Base-by-base conservation (phyloP, 768 basidiomycete genomes). In the Auriculariales sp. region DNA sequence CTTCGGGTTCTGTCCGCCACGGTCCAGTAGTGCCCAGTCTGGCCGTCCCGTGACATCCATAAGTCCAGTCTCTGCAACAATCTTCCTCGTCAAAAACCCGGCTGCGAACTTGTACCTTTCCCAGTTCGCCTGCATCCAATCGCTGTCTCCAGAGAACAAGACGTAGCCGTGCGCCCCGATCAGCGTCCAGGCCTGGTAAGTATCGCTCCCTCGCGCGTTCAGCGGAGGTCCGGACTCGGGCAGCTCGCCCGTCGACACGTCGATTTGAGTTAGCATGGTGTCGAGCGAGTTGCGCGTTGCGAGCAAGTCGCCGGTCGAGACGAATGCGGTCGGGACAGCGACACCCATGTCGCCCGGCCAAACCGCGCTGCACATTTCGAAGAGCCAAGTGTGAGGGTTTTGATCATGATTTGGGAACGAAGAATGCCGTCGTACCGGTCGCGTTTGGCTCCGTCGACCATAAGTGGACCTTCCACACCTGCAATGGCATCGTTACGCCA, bases 171-270 rank as follows among this genome's bases (percentile, higher is more conserved):
- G 55, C 49, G 58, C 71, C n/a, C 77, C 77, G 52, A 79, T 73
- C 24, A 79, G 63, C 15, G 77, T 78, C 76, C 76, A 78, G 19
- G 67, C 68, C 57, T 78, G 75, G 53, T 79, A 79, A 0, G 77
- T 78, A 54, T 74, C 73, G 2, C 51, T 19, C 22, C 39, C 39
- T 7, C 19, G 19, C 7, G 19, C 39, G 9, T 19, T 19, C 9
- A 44, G 22, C 22, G 39, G 39, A 11, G 39, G 39, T 9, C 39
- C 39, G 19, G 27, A 12, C 22, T 24, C 22, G 14, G 75, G 75
- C 0, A 78, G 64, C 0, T 75, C 75, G 4, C 78, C 39, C 22
- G 15, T 22, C 22, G 22, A 11, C 17, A 4, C 12, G 17, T 44
- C 19, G 5, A 4, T 5, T 5, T 15, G 12, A 4, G 7, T 4